Evolutionary conservation across 1,139 yeast species (phyloP), one percentile per base, ranked within the genome.

Genomic region (Lodderomyces margitis): DNA sequence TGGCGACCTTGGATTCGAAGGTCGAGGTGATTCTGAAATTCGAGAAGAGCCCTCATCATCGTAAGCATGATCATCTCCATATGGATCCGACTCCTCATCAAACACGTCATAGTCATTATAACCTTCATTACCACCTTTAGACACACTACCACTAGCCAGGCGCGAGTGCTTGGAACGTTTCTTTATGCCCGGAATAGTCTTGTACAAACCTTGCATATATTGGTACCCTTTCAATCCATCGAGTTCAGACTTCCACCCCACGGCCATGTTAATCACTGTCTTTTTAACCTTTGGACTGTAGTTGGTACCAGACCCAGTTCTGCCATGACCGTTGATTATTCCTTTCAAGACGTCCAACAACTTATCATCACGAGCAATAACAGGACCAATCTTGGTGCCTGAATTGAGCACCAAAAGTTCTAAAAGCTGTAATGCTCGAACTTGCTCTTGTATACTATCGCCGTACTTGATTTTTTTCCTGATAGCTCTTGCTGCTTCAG

Each of bases 391-490:
- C 36, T 61, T 55, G 14, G 52, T 43, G 1, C 91, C 87, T 3
- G 94, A 87, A 59, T 91, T 91, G 45, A 85, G 77, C 3, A 91
- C 82, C 44, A 91, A 64, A 28, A 86, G 70, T 56, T 91, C 96
- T 46, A 89, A 68, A 15, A 91, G 56, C 44, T 77, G 77, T 49
- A 91, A 64, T 0, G 95, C 87, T 41, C 86, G 73, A 40, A 75
- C 51, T 56, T 85, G 92, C 47, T 80, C 82, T 23, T 68, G 68
- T 1, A 64, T 58, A 1, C 69, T 54, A 19, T 58, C 61, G n/a
- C 98, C 98, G 58, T 92, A 86, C 64, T 92, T 92, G 58, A 92
- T 69, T 57, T 83, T 81, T 68, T 92, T 92, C 41, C 98, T 75
- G 30, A 92, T 69, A 1, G 96, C 95, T 40, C 98, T 71, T 0